Base-by-base conservation (phyloP, 2,329 filamentous ascomycete species). In the Aspergillus sp. region DNA sequence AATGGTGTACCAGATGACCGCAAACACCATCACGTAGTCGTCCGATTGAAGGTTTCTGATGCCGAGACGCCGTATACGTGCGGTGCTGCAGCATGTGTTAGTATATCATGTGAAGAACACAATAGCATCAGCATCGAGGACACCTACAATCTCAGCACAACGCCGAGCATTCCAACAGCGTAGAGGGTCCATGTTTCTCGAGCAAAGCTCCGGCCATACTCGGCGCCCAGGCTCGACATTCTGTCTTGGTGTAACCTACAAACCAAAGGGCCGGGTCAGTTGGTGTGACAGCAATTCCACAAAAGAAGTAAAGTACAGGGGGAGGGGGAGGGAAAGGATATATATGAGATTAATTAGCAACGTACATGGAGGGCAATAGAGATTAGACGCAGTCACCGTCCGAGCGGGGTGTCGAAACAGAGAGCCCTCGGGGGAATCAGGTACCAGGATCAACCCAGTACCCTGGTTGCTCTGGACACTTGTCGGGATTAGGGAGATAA, bases 11-110 rank as follows among this genome's bases (percentile, higher is more conserved):
- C 81, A 76, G 61, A 85, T 70, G 63, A 83, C 75, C 4, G 81
- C 80, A 37, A 82, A 70, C 2, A 83, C 3, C 80, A 86, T 86
- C 27, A 86, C 63, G 61, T 75, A 81, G 68, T 87, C 84, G 59
- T 87, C 84, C 2, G 70, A 23, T 63, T 85, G 82, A 39, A 86
- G 74, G 54, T 79, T 78, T 55, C 70, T 78, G 52, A 82, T 64
- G 3, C 82, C 80, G 6, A 77, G 65, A 53, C 76, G 73, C 52
- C 73, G 73, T 52, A 75, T 66, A 65, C 75, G 73, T 47, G 75
- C 75, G 23, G 68, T 56, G 43, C 76, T 78, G 21, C 41, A 21
- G n/a, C 21, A 45, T 17, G 35, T 56, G 57, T 23, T 43, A n/a
- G n/a, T n/a, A 49, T 8, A 49, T 8, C 14, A 41, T n/a, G 8